phyloP scores from a whole-genome alignment of 1,139 yeast genomes.

The Lizanozyma gosingica region DNA sequence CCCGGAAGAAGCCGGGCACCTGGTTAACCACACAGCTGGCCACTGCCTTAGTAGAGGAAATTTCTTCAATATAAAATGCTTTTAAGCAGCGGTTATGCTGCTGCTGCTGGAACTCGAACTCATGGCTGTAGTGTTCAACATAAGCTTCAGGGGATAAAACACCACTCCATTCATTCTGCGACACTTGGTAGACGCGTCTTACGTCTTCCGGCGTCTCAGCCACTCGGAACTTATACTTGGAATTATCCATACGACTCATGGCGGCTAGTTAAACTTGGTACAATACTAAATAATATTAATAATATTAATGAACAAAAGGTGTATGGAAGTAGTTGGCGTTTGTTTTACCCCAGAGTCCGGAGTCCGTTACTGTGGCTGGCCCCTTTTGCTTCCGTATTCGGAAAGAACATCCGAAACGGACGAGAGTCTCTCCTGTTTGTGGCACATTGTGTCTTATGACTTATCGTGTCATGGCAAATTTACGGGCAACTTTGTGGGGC shows the following conservation, averaged over 20 bases:
- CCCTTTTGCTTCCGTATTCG: no score
- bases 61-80: conserved; percentile 24
- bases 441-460: no score
- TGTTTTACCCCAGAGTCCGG: no score
- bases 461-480: no score
- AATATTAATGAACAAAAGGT: no score
- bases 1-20: conserved; percentile 23
- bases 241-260: not conserved
- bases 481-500: no score
- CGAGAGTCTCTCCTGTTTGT: no score
- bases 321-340: no score
- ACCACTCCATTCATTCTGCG: not conserved
- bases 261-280: no score
- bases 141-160: not conserved
- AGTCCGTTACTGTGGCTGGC: no score
- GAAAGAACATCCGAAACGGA: no score
- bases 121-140: not conserved
- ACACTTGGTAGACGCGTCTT: not conserved
- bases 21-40: conserved; percentile 20
- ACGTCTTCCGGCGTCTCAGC: not conserved
- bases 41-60: conserved; percentile 16
- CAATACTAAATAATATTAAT: no score
- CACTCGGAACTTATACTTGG: not conserved
- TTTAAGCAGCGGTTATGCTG: conserved; percentile 5
- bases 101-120: not conserved